phyloP scores from a whole-genome alignment of 768 basidiomycete species.

The Dacryopinax primogenitus region DNA sequence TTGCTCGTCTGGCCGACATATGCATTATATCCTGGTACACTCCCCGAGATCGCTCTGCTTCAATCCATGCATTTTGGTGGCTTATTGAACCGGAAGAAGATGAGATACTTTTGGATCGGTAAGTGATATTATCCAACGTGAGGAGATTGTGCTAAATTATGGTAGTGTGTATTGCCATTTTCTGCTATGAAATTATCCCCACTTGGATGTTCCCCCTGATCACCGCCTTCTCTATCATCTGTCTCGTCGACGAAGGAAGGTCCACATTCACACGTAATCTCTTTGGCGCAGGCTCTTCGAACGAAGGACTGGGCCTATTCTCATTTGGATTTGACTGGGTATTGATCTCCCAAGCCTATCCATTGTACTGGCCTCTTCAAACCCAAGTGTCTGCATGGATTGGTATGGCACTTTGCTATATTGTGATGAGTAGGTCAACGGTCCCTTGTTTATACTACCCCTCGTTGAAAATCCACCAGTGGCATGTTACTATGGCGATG shows the following conservation, averaged over 20 bases:
- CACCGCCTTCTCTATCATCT: conserved; percentile 40
- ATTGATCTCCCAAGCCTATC: conserved; percentile 42
- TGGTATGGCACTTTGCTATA: conserved; percentile 39
- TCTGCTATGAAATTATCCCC: conserved; percentile 37
- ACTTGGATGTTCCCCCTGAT: conserved; percentile 33
- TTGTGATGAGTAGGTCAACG: conserved; percentile 28
- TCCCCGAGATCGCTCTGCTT: conserved; percentile 40
- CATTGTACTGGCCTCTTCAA: conserved; percentile 44
- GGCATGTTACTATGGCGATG: conserved; percentile 28
- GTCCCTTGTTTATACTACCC: not conserved
- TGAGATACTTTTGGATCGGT: conserved; percentile 43
- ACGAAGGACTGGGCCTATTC: conserved; percentile 40
- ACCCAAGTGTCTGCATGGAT: conserved; percentile 33
- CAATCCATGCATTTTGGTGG: conserved; percentile 43
- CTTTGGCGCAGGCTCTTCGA: conserved; percentile 36
- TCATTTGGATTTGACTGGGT: conserved; percentile 41
- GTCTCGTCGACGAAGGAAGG: conserved; percentile 37
- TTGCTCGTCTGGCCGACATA: conserved; percentile 15
- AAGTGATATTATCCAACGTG: conserved; percentile 16
- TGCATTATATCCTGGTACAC: conserved; percentile 41
- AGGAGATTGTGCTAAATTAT: not conserved
- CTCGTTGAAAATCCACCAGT: not conserved
- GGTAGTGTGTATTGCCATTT: conserved; percentile 33
- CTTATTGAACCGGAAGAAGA: conserved; percentile 38
- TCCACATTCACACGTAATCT: conserved; percentile 30